Conservation (phyloP, 2,329 filamentous ascomycete genomes). For the Hypoxylon sp. region DNA sequence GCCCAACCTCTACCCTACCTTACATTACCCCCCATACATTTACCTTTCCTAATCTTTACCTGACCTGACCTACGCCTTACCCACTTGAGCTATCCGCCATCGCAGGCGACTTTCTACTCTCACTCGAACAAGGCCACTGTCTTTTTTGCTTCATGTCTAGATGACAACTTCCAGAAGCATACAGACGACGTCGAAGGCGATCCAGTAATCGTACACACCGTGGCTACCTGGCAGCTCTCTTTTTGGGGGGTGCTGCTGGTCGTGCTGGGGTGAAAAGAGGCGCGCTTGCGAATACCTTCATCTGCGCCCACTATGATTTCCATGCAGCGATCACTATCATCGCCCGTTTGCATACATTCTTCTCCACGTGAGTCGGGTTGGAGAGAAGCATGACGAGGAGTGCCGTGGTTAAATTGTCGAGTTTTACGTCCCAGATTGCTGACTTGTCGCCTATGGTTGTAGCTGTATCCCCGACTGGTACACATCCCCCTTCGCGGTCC, state of each 20-base stretch:
- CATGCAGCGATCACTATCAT: slow-evolving; percentile 75
- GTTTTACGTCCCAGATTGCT: slow-evolving; percentile 41
- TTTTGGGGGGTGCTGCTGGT: slow-evolving; percentile 51
- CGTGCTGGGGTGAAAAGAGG: slow-evolving; percentile 57
- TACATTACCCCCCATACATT: slow-evolving; percentile 6
- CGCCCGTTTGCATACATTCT: slow-evolving; percentile 71
- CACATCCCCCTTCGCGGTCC: slow-evolving; percentile 67
- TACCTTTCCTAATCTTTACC: slow-evolving; percentile 40
- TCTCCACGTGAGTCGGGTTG: slow-evolving; percentile 70
- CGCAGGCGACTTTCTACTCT: slow-evolving; percentile 28
- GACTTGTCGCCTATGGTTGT: slow-evolving; percentile 46
- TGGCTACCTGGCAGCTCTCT: slow-evolving; percentile 51
- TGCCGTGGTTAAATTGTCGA: slow-evolving; percentile 24
- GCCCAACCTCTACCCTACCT: slow-evolving; percentile 46
- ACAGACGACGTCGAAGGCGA: slow-evolving; percentile 25
- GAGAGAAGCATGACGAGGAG: slow-evolving; percentile 24
- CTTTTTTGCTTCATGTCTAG: slow-evolving; percentile 36
- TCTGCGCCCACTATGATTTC: slow-evolving; percentile 71
- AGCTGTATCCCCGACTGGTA: slow-evolving; percentile 68
- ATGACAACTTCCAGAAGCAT: slow-evolving; percentile 34
- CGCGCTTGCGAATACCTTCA: slow-evolving; percentile 48
- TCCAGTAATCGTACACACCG: slow-evolving; percentile 43
- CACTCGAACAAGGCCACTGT: slow-evolving; percentile 27
- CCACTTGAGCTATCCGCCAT: slow-evolving; percentile 35
- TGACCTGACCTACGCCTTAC: slow-evolving; percentile 33